A percentile compares a stretch with the other conserved stretches of the same genome.
Conservation (phyloP, 768 basidiomycete genomes). For the Mycena albidolilacea region DNA sequence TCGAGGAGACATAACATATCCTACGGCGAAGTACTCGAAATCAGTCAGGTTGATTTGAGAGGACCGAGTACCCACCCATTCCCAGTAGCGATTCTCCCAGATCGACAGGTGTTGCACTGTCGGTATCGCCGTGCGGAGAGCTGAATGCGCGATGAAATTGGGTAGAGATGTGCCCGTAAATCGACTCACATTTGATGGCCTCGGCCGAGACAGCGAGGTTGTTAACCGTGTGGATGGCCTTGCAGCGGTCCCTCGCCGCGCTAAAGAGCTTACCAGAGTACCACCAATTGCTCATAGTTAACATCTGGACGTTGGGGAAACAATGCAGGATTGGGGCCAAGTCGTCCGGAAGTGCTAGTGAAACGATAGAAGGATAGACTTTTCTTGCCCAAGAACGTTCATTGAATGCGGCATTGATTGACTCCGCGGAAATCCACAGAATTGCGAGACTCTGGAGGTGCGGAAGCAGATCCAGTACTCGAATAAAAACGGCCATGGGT, state of each 20-base stretch:
- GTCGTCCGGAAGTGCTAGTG: neutral
- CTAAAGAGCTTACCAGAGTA: neutral
- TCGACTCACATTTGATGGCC: neutral
- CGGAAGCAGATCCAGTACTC: conserved; percentile 13
- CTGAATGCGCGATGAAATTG: too few species aligned
- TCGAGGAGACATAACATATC: conserved; percentile 3
- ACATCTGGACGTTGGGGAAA: conserved; percentile 17
- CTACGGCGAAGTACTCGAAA: neutral
- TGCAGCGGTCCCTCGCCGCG: neutral
- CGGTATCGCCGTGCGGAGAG: too few species aligned
- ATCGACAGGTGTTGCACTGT: too few species aligned
- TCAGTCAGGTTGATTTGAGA: neutral
- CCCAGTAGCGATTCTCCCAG: too few species aligned
- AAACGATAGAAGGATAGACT: conserved; percentile 4
- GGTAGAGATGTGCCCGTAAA: too few species aligned
- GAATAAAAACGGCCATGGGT: conserved; percentile 6
- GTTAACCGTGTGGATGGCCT: conserved; percentile 8
- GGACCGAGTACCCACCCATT: too few species aligned
- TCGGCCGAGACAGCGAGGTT: neutral
- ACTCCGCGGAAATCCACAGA: neutral
- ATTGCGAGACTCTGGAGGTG: conserved; percentile 9
- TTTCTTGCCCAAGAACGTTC: neutral
- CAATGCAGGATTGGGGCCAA: conserved; percentile 9
- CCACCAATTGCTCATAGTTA: neutral
- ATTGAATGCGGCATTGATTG: too few species aligned